Conservation (phyloP, 2,329 filamentous ascomycete genomes). For the Trichoderma afroharzianum region DNA sequence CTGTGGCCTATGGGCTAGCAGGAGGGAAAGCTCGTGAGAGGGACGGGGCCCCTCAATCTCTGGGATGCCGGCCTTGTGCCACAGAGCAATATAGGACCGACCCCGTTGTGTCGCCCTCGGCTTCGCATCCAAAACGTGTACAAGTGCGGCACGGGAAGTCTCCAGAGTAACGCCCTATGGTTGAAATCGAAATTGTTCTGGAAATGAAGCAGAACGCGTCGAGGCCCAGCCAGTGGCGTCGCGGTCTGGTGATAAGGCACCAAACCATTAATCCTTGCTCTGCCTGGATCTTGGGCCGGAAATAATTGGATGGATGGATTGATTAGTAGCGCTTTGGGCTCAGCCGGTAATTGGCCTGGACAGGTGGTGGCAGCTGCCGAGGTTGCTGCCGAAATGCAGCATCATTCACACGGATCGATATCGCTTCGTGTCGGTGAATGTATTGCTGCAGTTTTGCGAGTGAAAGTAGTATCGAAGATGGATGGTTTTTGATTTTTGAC, state of each 20-base stretch:
- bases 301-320: not conserved
- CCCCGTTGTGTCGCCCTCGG: not conserved
- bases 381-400: not conserved
- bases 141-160: constrained; percentile 8
- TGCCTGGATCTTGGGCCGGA: not conserved
- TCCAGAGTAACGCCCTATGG: constrained; percentile 15
- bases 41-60: not conserved
- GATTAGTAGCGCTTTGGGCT: not conserved
- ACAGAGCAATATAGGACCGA: constrained; percentile 1
- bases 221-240: not conserved
- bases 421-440: not conserved
- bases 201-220: constrained; percentile 21
- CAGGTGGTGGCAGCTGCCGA: constrained; percentile 6
- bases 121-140: constrained; percentile 5
- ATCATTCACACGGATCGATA: not conserved
- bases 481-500: not conserved
- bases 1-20: not conserved
- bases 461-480: not conserved
- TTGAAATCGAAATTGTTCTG: constrained; percentile 18
- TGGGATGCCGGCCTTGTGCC: constrained; percentile 3
- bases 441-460: not conserved
- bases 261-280: constrained; percentile 22
- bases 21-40: not conserved
- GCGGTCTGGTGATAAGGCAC: constrained; percentile 19
- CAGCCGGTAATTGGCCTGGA: not conserved